Base-by-base conservation (phyloP, 805 yeast genomes). In the Wickerhamiella spandovensis region DNA sequence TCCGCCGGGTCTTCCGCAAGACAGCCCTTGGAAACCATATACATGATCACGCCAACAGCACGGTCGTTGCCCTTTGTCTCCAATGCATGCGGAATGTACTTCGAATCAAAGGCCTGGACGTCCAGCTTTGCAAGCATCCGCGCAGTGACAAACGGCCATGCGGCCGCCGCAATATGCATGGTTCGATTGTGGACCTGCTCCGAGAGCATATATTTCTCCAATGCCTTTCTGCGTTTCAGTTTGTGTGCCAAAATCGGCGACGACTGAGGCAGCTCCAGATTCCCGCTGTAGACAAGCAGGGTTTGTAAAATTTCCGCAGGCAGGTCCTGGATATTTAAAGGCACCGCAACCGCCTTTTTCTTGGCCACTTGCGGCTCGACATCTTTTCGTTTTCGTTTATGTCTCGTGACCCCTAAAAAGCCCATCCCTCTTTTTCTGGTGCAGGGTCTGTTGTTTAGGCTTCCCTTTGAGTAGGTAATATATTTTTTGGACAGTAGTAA, bases 51-150 rank as follows among this genome's bases (percentile, higher is more conserved):
- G 46, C 23, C 42, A 10, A 49, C 25, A 12, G 50, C 25, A 8
- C 25, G 24, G 48, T 8, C 60, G 42, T 32, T 9, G 54, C 13
- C 39, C n/a, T 41, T 18, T 15, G 61, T 78, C 84, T 53, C 72
- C 82, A 57, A 83, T 82, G 62, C 67, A 82, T 55, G 92, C 82
- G 71, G 95, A 90, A 37, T 94, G 94, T 5, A 81, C 83, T 2
- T 94, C 92, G 30, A 84, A 84, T 9, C 77, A 79, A 60, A 84
- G 89, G 1, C 71, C 79, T n/a, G 66, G 82, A 50, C 84, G 79
- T 64, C 74, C 90, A 65, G 78, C 82, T 21, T 52, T 15, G 49
- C 60, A 56, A 72, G 49, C 5, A 59, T 46, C 12, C 56, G 50
- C 8, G 49, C 38, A 10, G 58, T 51, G 5, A 65, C 52, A 52